Evolutionary conservation across 2,329 filamentous ascomycete genomes (phyloP), one percentile per base, ranked within the genome.

Genomic region (Ophiocordyceps camponoti-leonardi): DNA sequence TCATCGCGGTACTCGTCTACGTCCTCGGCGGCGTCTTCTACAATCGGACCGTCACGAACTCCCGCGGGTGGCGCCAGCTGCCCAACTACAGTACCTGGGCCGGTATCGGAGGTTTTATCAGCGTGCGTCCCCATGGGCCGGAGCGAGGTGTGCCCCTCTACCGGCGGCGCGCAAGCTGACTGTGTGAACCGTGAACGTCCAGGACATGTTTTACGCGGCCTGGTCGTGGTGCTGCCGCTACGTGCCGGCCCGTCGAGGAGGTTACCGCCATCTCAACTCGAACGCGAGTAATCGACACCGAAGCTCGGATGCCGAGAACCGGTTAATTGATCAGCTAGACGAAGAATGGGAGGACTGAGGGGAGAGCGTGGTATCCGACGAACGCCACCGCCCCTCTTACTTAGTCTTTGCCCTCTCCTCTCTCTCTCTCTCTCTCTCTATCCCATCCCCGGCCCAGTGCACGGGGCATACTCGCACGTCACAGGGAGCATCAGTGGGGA

Each of bases 71-170:
- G 92, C 78, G 85, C 53, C 92, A 98, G 62, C 68, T 95, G 53
- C 92, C 92, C 45, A 96, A 98, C 66, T 95, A 92, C 67, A 79
- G 77, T 54, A 75, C 95, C 53, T 98, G 92, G 92, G 80, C 86
- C 28, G 82, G 86, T 46, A 84, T 95, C 50, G 80, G 84, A 65
- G 79, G 74, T 53, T 94, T 94, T 60, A 66, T 94, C 56, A 82
- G 75, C 71, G 90, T 65, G 53, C 60, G 67, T 62, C 51, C 64
- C 46, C 49, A 54, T 52, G 53, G 50, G 45, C 51, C 49, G 42
- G 61, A 61, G 51, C 45, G 53, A 43, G 53, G 57, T 46, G 50
- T 59, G 51, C 56, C 56, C 44, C 56, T 53, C 46, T 53, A 54
- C 47, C 54, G 51, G 56, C 31, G 42, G 14, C 28, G 42, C 10